phyloP scores from a whole-genome alignment of 495 filamentous ascomycete genomes.

The Tuber borchii region DNA sequence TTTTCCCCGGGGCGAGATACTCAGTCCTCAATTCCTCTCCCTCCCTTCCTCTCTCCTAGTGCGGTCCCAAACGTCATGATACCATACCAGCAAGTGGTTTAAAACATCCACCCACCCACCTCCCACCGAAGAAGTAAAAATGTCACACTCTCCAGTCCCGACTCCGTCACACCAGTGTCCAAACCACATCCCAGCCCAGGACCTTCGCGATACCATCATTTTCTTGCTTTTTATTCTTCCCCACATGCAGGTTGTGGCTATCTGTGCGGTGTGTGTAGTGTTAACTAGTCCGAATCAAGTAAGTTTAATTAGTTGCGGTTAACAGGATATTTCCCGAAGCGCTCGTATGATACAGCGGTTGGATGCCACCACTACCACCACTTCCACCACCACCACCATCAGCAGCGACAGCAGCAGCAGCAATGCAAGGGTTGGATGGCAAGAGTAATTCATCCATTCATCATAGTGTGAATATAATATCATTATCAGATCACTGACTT shows the following conservation, averaged over 20 bases:
- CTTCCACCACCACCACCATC: background rate
- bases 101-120: background rate
- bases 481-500: background rate
- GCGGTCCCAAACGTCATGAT: background rate
- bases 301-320: background rate
- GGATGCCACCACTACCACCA: background rate
- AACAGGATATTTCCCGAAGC: conserved; percentile 1
- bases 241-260: background rate
- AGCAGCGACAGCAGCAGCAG: background rate
- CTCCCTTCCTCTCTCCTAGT: background rate
- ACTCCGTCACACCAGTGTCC: background rate
- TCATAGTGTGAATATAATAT: background rate
- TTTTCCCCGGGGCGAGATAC: background rate
- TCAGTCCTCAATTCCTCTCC: background rate
- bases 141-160: background rate
- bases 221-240: background rate
- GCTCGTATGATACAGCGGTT: background rate
- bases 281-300: background rate
- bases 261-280: background rate
- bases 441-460: conserved; percentile 3
- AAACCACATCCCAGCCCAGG: background rate
- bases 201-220: background rate
- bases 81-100: background rate
- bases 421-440: background rate
- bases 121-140: background rate